phyloP scores from a whole-genome alignment of 139 green algal species.

The Pleodorina starrii region DNA sequence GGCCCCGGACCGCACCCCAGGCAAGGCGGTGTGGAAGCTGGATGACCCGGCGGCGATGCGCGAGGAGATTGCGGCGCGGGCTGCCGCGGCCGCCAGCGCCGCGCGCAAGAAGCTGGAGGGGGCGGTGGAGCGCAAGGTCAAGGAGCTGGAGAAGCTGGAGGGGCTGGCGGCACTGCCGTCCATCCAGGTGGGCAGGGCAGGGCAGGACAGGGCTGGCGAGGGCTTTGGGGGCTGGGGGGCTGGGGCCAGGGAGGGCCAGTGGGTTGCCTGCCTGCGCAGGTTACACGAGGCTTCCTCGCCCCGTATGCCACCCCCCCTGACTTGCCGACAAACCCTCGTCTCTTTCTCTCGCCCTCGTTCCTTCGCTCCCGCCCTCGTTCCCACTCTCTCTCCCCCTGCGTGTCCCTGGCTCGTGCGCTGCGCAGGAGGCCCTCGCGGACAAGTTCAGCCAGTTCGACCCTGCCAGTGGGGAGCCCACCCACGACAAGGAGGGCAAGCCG shows the following conservation, averaged over 20 bases:
- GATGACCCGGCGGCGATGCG: slow-evolving; percentile 90
- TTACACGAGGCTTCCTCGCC: too few species aligned
- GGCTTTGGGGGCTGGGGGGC: too few species aligned
- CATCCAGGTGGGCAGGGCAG: slow-evolving; percentile 29
- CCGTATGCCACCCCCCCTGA: too few species aligned
- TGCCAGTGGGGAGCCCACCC: slow-evolving; percentile 82
- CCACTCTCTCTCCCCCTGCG: too few species aligned
- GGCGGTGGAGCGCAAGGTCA: slow-evolving; percentile 60
- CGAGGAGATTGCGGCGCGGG: slow-evolving; percentile 74
- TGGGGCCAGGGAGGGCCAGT: too few species aligned
- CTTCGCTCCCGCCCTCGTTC: too few species aligned
- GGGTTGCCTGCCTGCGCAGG: too few species aligned
- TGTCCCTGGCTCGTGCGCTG: too few species aligned
- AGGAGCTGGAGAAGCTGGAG: slow-evolving; percentile 83
- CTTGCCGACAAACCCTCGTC: too few species aligned
- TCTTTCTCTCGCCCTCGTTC: too few species aligned
- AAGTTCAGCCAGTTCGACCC: slow-evolving; percentile 82
- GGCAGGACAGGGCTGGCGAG: too few species aligned
- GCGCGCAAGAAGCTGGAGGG: slow-evolving; percentile 76
- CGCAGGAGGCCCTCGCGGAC: slow-evolving; percentile 67
- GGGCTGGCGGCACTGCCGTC: slow-evolving; percentile 70
- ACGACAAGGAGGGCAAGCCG: slow-evolving; percentile 82
- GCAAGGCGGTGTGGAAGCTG: slow-evolving; percentile 91
- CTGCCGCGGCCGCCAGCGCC: slow-evolving; percentile 67
- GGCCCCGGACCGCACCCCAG: too few species aligned